Conservation (phyloP, 768 basidiomycete species). For the Paxillus ammoniavirescens region DNA sequence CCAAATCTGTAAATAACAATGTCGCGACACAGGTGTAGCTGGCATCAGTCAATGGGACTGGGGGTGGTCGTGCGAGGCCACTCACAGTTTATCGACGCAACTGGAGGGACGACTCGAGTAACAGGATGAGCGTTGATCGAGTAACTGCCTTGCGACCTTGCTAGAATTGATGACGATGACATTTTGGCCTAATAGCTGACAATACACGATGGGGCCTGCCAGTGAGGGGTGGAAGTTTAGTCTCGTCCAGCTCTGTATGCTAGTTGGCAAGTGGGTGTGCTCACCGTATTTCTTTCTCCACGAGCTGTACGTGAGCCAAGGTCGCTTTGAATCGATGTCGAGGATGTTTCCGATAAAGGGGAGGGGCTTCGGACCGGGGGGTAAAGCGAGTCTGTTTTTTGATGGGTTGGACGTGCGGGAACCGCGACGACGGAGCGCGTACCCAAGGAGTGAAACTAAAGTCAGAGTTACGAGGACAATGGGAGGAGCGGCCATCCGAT, state of each 20-base stretch:
- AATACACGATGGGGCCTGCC: constrained; percentile 29
- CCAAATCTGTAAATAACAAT: constrained; percentile 20
- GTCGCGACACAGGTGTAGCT: not conserved
- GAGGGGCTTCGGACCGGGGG: constrained; percentile 22
- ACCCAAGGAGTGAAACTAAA: constrained; percentile 6
- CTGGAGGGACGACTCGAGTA: constrained; percentile 29
- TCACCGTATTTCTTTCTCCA: constrained; percentile 30
- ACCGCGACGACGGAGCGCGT: constrained; percentile 4
- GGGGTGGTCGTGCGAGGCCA: not conserved
- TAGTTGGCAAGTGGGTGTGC: not conserved
- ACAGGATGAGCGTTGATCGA: constrained; percentile 28
- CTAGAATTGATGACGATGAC: constrained; percentile 27
- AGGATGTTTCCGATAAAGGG: constrained; percentile 25
- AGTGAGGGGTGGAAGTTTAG: not conserved
- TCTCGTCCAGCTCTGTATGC: too few relatives aligned
- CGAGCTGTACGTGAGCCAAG: constrained; percentile 27
- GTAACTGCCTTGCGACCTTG: constrained; percentile 24
- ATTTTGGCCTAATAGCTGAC: constrained; percentile 23
- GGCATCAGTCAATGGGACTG: not conserved
- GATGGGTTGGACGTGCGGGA: not conserved
- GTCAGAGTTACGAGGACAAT: constrained; percentile 9
- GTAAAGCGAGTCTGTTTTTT: constrained; percentile 11
- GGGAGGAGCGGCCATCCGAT: not conserved
- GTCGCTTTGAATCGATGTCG: constrained; percentile 19
- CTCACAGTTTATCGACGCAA: constrained; percentile 22